Evolutionary conservation across 2,329 filamentous ascomycete genomes (phyloP).

Genomic region (Sporothrix brunneoviolacea): DNA sequence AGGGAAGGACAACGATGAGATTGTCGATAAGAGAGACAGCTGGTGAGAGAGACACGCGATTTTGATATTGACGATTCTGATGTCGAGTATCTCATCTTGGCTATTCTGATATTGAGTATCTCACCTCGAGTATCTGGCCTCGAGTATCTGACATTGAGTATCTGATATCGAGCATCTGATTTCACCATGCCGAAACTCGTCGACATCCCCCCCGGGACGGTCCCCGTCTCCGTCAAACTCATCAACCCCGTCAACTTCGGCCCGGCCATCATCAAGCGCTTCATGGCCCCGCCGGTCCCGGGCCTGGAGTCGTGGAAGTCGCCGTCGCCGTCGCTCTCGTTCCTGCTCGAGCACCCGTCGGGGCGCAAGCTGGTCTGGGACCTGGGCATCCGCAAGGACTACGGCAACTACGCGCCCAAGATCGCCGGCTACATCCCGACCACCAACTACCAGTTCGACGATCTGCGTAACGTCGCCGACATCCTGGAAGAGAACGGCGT

Average conservation of each 20-base stretch:
- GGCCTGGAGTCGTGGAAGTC: background rate
- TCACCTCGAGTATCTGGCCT: too few species aligned
- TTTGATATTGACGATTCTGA: too few species aligned
- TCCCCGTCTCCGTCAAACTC: background rate
- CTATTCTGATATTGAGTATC: too few species aligned
- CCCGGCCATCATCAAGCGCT: conserved; percentile 4
- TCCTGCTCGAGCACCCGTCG: conserved; percentile 13
- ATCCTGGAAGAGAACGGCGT: conserved; percentile 17
- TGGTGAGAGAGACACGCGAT: too few species aligned
- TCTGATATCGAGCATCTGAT: too few species aligned
- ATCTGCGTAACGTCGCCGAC: conserved; percentile 12
- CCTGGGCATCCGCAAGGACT: conserved; percentile 18
- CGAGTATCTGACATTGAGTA: too few species aligned
- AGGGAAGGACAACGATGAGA: too few species aligned
- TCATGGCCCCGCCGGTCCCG: conserved; percentile 5
- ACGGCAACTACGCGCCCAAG: background rate
- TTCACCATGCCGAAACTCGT: background rate
- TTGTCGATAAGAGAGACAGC: too few species aligned
- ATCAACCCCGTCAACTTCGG: conserved; percentile 7
- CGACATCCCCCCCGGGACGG: conserved; percentile 1
- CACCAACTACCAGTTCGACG: background rate
- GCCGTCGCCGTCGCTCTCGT: conserved; percentile 8
- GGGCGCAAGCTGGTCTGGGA: conserved; percentile 21
- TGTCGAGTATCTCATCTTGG: too few species aligned
- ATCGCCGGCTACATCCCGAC: conserved; percentile 8